These are phyloP conservation scores for Sphaerulina populicola DNA, from an alignment of 2,329 filamentous ascomycete species.

Conservation along the genomic window DNA sequence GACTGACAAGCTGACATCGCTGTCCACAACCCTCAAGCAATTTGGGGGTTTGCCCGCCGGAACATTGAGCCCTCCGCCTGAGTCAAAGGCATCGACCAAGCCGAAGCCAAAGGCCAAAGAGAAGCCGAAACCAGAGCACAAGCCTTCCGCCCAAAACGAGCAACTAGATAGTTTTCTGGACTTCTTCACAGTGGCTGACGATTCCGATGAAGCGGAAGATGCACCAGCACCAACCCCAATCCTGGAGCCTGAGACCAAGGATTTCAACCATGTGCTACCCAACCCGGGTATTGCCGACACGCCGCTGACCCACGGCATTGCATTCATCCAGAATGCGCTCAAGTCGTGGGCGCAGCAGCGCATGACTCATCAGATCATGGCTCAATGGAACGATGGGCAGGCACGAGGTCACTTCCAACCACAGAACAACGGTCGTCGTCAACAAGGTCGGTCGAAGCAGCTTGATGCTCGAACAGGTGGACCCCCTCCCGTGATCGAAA, in stretches of 20 bases:
- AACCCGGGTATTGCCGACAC: conserved; percentile 21
- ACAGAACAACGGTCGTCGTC: conserved; percentile 19
- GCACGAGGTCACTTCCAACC: conserved; percentile 4
- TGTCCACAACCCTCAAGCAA: conserved; percentile 24
- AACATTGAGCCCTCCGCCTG: conserved; percentile 13
- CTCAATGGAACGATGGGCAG: conserved; percentile 19
- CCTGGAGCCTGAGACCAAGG: conserved; percentile 10
- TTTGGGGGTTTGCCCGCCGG: conserved; percentile 25
- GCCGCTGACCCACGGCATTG: conserved; percentile 27
- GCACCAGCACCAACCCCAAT: not conserved
- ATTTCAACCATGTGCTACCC: conserved; percentile 12
- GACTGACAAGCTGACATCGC: conserved; percentile 22
- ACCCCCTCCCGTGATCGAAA: conserved; percentile 19
- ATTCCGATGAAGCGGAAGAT: conserved; percentile 10
- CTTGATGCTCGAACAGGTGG: conserved; percentile 16
- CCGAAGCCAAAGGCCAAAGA: not conserved
- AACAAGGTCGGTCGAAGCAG: conserved; percentile 22
- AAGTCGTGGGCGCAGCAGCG: conserved; percentile 30
- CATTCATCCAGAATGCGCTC: conserved; percentile 31
- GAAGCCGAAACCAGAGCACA: not conserved
- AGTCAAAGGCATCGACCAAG: conserved; percentile 1
- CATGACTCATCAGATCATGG: conserved; percentile 18
- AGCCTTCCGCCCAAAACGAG: conserved; percentile 5
- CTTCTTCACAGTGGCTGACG: conserved; percentile 22
- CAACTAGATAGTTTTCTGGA: conserved; percentile 25